A percentile compares a stretch with the other conserved stretches of the same genome.
Conservation (phyloP, 805 yeast species). For the Maudiozyma barnettii region DNA sequence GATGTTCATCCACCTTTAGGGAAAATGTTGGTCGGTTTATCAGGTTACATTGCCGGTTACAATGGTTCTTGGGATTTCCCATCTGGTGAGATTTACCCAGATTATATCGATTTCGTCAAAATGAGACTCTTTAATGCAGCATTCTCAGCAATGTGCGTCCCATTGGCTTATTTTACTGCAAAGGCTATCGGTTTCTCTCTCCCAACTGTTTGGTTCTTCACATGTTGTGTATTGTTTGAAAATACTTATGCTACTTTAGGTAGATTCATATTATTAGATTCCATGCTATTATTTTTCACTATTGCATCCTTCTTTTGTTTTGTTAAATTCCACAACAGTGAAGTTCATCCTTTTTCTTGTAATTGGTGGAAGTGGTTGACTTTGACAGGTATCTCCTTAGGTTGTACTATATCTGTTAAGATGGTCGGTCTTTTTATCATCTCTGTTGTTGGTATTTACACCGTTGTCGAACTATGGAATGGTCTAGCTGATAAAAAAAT, state of each 20-base stretch:
- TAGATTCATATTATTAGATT: conserved; percentile 66
- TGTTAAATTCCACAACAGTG: conserved; percentile 43
- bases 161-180: conserved; percentile 62
- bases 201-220: conserved; percentile 48
- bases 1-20: conserved; percentile 88
- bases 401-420: conserved; percentile 86
- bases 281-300: conserved; percentile 68
- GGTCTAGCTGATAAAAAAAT: conserved; percentile 61
- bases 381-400: conserved; percentile 75
- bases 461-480: conserved; percentile 79
- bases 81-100: conserved; percentile 57
- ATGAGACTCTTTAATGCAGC: conserved; percentile 68
- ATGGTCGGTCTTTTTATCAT: conserved; percentile 95
- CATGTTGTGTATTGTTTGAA: conserved; percentile 57
- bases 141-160: conserved; percentile 58
- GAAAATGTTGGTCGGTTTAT: conserved; percentile 67
- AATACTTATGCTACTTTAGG: conserved; percentile 61
- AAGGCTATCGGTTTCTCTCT: conserved; percentile 45
- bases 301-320: conserved; percentile 57
- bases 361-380: conserved; percentile 95
- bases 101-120: conserved; percentile 44
- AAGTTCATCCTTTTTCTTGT: conserved; percentile 45
- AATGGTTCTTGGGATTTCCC: conserved; percentile 69
- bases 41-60: conserved; percentile 77
- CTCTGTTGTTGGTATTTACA: conserved; percentile 79